phyloP scores from a whole-genome alignment of 179 eudicot species.

The Amaranthus tricolor region DNA sequence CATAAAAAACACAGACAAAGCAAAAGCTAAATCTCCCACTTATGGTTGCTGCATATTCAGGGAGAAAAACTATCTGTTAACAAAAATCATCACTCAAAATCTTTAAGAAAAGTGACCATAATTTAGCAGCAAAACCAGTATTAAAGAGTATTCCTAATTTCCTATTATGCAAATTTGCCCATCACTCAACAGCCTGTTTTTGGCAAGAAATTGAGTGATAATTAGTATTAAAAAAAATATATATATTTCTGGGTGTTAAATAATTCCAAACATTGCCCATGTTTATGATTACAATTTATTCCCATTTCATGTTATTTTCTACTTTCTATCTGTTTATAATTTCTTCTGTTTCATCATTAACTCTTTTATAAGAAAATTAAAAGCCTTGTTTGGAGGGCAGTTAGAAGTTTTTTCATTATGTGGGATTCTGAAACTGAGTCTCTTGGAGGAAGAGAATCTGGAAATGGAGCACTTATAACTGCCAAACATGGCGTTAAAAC shows the following conservation, averaged over 20 bases:
- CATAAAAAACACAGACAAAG: conserved; percentile 22
- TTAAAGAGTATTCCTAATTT: not conserved
- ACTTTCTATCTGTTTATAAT: conserved; percentile 5
- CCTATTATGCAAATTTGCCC: conserved; percentile 20
- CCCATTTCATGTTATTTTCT: conserved; percentile 16
- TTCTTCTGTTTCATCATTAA: conserved; percentile 9
- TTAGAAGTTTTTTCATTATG: conserved; percentile 38
- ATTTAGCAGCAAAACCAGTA: not conserved
- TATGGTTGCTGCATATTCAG: conserved; percentile 22
- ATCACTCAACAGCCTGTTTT: conserved; percentile 29
- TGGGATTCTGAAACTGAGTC: conserved; percentile 94
- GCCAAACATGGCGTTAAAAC: conserved; percentile 68
- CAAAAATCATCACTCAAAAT: conserved; percentile 9
- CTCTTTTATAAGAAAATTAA: conserved; percentile 7
- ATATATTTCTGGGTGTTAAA: conserved; percentile 15
- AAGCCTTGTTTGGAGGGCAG: not conserved
- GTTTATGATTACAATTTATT: conserved; percentile 12
- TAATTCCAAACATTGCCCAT: conserved; percentile 42
- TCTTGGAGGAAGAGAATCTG: conserved; percentile 59
- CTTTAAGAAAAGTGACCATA: not conserved
- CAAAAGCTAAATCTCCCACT: conserved; percentile 30
- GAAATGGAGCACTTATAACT: conserved; percentile 54
- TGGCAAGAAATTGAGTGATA: conserved; percentile 1
- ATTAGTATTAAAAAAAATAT: conserved; percentile 1
- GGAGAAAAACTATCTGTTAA: not conserved